Conservation (phyloP, 129 eudicot species). For the Centrapalus pauciflorus region DNA sequence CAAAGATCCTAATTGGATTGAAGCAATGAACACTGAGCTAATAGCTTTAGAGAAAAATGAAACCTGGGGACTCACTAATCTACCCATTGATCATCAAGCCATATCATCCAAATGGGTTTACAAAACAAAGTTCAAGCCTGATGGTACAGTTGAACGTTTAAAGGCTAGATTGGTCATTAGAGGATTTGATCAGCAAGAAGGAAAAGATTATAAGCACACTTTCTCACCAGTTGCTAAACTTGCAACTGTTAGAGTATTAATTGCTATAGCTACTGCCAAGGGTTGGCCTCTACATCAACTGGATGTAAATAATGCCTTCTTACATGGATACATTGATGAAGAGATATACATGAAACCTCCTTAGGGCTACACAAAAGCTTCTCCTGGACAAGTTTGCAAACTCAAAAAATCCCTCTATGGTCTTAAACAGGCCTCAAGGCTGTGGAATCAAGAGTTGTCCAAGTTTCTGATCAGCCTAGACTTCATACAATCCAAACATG, state of each 20-base stretch:
- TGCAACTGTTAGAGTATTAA: too few species aligned
- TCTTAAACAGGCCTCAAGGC: background rate
- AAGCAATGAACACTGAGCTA: background rate
- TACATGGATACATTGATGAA: background rate
- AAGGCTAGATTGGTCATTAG: background rate
- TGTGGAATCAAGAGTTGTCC: too few species aligned
- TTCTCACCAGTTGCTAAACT: too few species aligned
- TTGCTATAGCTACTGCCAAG: background rate
- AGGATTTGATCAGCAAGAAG: background rate
- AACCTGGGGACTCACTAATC: background rate
- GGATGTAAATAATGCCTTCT: too few species aligned
- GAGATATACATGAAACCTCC: background rate
- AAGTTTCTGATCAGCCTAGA: background rate
- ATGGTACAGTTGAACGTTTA: background rate
- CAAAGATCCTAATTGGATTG: background rate
- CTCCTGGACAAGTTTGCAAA: background rate
- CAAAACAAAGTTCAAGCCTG: background rate
- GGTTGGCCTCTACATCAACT: background rate
- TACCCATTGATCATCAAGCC: background rate
- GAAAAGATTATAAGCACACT: background rate
- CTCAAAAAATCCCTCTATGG: background rate
- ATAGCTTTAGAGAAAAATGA: background rate
- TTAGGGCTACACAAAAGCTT: background rate
- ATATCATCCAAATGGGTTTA: background rate
- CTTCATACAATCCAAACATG: background rate